Base-by-base conservation (phyloP, 2,329 filamentous ascomycete species). In the Botryosphaeria dothidea region DNA sequence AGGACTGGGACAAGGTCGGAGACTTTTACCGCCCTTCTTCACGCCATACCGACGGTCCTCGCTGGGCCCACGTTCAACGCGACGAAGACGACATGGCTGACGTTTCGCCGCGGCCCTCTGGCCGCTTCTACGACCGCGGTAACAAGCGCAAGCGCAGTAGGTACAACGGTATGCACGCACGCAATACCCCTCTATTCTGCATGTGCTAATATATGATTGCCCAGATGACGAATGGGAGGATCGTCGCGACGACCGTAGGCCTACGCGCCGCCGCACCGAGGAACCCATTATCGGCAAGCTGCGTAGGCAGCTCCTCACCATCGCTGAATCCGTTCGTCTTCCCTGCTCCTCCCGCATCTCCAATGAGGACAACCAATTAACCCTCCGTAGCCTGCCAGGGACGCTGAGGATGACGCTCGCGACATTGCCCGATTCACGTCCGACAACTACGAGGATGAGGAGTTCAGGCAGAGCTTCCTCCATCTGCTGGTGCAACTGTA, bases 381-480 rank as follows among this genome's bases (percentile, higher is more conserved):
- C 29, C 4, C 21, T 36, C n/a, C n/a, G 2, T 21, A 65, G 51
- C 57, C 48, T n/a, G 64, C 64, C 21, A 65, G 63, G 45, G 54
- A 65, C 3, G 45, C 76, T 0, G 71, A 77, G 52, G 73, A 76
- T 38, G 76, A 78, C 45, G 74, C 73, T 6, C 71, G 73, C 31
- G 74, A 78, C 46, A 76, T 78, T 54, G 75, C 75, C 7, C 91
- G 89, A 71, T 86, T 90, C 56, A 86, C 96, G 17, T 85, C 89
- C 34, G 92, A 96, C 49, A 90, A 96, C 77, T 91, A 69, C 54
- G 75, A 90, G 74, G 93, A 96, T n/a, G 88, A 90, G 70, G 90
- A 93, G 70, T 81, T 96, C 63, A 88, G 88, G 69, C 85, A 83
- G 34, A 87, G 84, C 58, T 96, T 96, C 76, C 82, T 91, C 69